Evolutionary conservation across 345 rosid species (phyloP).

Genomic region (Gossypium rotundifolium): DNA sequence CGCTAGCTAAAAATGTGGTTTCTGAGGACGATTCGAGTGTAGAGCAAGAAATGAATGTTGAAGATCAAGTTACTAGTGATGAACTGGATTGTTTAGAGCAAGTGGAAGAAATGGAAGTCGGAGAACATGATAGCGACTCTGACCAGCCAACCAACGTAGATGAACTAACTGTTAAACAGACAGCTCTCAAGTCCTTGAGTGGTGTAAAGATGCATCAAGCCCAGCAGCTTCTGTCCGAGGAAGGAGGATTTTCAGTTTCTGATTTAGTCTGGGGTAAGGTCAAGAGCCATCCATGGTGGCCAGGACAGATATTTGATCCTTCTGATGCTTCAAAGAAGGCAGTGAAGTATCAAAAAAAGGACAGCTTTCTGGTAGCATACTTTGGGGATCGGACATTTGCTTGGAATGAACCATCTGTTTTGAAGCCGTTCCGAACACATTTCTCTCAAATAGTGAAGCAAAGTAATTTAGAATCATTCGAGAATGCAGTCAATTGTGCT

Average conservation of each 20-base stretch:
- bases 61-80: constrained; percentile 23
- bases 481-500: constrained; percentile 58
- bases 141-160: constrained; percentile 20
- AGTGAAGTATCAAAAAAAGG: constrained; percentile 49
- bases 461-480: constrained; percentile 47
- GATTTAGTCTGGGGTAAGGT: constrained; percentile 80
- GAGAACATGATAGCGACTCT: constrained; percentile 26
- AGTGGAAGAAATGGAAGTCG: constrained; percentile 35
- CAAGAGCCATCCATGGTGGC: constrained; percentile 86
- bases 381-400: constrained; percentile 78
- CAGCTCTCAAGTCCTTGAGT: constrained; percentile 17
- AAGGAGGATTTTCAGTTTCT: constrained; percentile 40
- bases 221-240: constrained; percentile 33
- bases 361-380: constrained; percentile 60
- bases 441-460: constrained; percentile 54
- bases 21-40: not conserved
- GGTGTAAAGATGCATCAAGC: constrained; percentile 27
- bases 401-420: constrained; percentile 55
- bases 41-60: constrained; percentile 18
- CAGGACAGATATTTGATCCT: constrained; percentile 70
- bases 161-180: constrained; percentile 19
- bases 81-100: constrained; percentile 26
- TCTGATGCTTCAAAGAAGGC: constrained; percentile 67
- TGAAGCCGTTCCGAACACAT: constrained; percentile 53
- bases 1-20: not conserved